A percentile compares a stretch with the other conserved stretches of the same genome.
These are phyloP conservation scores for Exophiala xenobiotica DNA, from an alignment of 2,329 filamentous ascomycete species.

Conservation along the genomic window DNA sequence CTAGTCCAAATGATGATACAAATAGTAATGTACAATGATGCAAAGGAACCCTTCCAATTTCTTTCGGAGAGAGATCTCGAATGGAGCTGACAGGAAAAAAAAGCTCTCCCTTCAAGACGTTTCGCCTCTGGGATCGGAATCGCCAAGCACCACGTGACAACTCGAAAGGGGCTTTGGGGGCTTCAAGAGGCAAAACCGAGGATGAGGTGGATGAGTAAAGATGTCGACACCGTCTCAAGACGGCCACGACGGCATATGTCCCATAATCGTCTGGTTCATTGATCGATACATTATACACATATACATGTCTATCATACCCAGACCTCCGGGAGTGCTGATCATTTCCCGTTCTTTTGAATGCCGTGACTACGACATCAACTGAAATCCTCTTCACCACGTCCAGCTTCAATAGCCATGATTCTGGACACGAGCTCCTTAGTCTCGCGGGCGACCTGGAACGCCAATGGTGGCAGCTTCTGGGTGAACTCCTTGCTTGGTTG, in stretches of 20 bases:
- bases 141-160: constrained; percentile 2
- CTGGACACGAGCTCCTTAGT: constrained; percentile 69
- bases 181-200: background rate
- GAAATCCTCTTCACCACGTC: constrained; percentile 37
- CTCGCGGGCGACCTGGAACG: constrained; percentile 81
- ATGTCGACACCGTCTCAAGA: no score
- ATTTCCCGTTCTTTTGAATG: background rate
- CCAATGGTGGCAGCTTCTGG: constrained; percentile 73
- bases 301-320: background rate
- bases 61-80: background rate
- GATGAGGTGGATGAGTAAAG: no score
- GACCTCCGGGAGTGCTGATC: background rate
- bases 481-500: constrained; percentile 58
- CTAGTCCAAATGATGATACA: constrained; percentile 1
- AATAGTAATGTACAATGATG: constrained; percentile 5
- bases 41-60: background rate
- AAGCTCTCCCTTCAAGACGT: background rate
- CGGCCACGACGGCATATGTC: background rate
- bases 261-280: background rate
- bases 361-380: constrained; percentile 17
- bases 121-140: no score
- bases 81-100: constrained; percentile 2
- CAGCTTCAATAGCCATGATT: constrained; percentile 41
- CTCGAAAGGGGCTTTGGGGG: background rate
- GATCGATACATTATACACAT: constrained; percentile 13